These are phyloP conservation scores for Jaltomata sinuosa DNA, from an alignment of 257 asterid genomes.

Conservation along the genomic window DNA sequence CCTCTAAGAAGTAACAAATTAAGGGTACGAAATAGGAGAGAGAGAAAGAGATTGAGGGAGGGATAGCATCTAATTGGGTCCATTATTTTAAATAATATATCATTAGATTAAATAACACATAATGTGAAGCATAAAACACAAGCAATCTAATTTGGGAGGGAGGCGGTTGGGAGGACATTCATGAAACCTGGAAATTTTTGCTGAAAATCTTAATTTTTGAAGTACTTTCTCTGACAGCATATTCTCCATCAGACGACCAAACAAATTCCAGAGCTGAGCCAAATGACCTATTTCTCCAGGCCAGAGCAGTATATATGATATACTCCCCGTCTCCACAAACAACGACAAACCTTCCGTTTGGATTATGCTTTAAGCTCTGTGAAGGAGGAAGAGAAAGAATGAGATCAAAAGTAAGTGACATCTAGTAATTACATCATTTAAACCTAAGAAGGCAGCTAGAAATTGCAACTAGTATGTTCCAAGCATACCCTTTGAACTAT, in stretches of 20 bases:
- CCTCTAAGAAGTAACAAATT: not conserved
- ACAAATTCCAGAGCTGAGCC: slow-evolving; percentile 94
- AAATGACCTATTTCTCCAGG: slow-evolving; percentile 96
- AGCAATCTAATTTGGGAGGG: not conserved
- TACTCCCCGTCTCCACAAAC: slow-evolving; percentile 98
- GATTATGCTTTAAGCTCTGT: slow-evolving; percentile 95
- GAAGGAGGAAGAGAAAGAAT: not conserved
- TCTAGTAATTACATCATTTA: not conserved
- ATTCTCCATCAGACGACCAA: slow-evolving; percentile 97
- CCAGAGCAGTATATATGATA: slow-evolving; percentile 92
- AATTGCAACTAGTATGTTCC: not conserved
- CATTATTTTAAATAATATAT: not conserved
- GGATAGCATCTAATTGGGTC: not conserved
- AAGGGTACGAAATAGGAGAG: not conserved
- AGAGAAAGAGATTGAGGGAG: not conserved
- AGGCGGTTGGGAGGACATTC: not conserved
- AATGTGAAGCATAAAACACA: not conserved
- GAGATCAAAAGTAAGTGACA: not conserved
- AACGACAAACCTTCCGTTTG: slow-evolving; percentile 95
- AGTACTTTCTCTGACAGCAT: slow-evolving; percentile 97
- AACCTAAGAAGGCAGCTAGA: not conserved
- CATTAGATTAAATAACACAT: not conserved
- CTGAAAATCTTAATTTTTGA: slow-evolving; percentile 77
- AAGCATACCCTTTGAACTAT: not conserved
- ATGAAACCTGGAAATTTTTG: slow-evolving; percentile 67